These are phyloP conservation scores for Ascoidea tarda DNA, from an alignment of 805 yeast species.

Conservation along the genomic window DNA sequence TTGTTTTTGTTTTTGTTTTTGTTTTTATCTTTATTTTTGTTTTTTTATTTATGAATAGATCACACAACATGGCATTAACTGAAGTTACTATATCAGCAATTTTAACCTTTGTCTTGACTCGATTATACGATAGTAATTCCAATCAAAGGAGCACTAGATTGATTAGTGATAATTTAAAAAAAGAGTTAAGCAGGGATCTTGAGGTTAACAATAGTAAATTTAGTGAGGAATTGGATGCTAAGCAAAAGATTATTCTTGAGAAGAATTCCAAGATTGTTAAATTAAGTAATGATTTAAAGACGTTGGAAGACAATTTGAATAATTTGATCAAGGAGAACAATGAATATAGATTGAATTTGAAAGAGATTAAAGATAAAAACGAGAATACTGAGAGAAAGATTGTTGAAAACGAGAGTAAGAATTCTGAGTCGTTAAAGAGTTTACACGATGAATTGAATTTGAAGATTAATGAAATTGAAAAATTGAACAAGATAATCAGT, in stretches of 20 bases:
- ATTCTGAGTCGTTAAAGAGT: too few relatives aligned
- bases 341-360: background rate
- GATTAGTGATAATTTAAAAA: background rate
- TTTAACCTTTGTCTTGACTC: background rate
- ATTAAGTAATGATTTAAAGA: background rate
- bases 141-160: background rate
- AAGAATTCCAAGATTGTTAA: too few relatives aligned
- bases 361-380: too few relatives aligned
- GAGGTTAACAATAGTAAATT: background rate
- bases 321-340: background rate
- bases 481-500: too few relatives aligned
- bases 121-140: background rate
- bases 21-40: background rate
- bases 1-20: too few relatives aligned
- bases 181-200: background rate
- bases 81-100: background rate
- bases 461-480: too few relatives aligned
- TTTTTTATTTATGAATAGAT: too few relatives aligned
- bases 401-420: too few relatives aligned
- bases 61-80: background rate
- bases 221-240: background rate
- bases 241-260: background rate
- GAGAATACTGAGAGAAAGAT: too few relatives aligned
- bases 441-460: too few relatives aligned
- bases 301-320: background rate